These are phyloP conservation scores for Cutaneotrichosporon sp. DNA, from an alignment of 1,284 basidiomycete genomes.

Conservation along the genomic window DNA sequence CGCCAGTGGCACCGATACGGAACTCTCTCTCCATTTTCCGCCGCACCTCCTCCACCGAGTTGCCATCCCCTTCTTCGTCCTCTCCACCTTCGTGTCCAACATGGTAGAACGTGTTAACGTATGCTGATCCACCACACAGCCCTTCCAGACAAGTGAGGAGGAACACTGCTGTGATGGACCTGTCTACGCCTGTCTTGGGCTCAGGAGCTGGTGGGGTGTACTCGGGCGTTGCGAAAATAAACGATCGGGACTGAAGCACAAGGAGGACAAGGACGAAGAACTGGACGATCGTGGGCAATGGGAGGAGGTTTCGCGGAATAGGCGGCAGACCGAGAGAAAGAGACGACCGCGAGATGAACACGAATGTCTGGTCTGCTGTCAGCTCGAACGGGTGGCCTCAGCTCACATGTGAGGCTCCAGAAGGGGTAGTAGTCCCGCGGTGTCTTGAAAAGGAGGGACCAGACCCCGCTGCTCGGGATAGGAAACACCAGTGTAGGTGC, in stretches of 20 bases:
- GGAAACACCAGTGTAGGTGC: conserved; percentile 88
- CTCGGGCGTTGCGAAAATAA: conserved; percentile 38
- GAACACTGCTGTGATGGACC: conserved; percentile 65
- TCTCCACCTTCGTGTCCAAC: conserved; percentile 63
- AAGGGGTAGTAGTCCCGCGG: conserved; percentile 92
- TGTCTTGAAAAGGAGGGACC: conserved; percentile 72
- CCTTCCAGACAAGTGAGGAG: conserved; percentile 77
- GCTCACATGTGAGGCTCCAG: conserved; percentile 55
- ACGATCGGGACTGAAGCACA: conserved; percentile 48
- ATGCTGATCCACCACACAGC: conserved; percentile 84
- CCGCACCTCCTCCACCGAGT: conserved; percentile 26
- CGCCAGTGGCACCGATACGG: conserved; percentile 78
- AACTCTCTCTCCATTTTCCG: conserved; percentile 65
- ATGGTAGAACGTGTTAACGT: conserved; percentile 83
- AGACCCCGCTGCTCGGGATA: conserved; percentile 63
- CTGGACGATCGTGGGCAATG: conserved; percentile 54
- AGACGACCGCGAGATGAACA: conserved; percentile 91
- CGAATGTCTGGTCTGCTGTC: conserved; percentile 68
- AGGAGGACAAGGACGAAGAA: conserved; percentile 57
- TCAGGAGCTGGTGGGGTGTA: conserved; percentile 27
- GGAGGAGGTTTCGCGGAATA: conserved; percentile 64
- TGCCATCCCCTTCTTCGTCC: conserved; percentile 52
- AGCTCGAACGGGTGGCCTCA: neutral
- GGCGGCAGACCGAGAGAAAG: conserved; percentile 82
- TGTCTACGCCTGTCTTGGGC: conserved; percentile 33